Conservation (phyloP, 768 basidiomycete species). For the Amyloporia xantha region DNA sequence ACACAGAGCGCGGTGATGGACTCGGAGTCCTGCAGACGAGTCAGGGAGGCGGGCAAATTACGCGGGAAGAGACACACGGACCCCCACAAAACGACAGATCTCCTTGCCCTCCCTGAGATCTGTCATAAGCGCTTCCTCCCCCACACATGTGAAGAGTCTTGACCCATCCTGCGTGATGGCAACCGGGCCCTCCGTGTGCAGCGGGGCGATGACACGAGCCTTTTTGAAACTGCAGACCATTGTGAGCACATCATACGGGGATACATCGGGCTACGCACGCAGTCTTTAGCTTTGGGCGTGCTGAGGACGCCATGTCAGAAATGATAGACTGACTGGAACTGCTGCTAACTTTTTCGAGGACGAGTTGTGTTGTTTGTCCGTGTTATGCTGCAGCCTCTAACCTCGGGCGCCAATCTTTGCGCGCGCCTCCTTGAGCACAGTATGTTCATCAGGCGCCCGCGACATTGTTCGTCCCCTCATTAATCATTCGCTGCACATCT, state of each 20-base stretch:
- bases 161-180: constrained; percentile 72
- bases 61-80: no score
- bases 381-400: constrained; percentile 16
- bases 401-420: constrained; percentile 13
- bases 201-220: constrained; percentile 60
- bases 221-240: constrained; percentile 86
- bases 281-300: constrained; percentile 44
- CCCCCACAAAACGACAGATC: constrained; percentile 79
- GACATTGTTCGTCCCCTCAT: no score
- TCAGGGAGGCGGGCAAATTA: background rate
- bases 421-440: background rate
- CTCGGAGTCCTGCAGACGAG: constrained; percentile 63
- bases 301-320: constrained; percentile 19
- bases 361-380: constrained; percentile 10
- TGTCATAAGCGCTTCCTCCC: constrained; percentile 79
- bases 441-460: background rate
- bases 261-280: constrained; percentile 55
- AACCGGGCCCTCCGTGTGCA: constrained; percentile 87
- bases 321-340: constrained; percentile 3
- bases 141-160: constrained; percentile 80
- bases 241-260: no score
- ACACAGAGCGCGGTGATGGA: constrained; percentile 79
- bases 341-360: constrained; percentile 12
- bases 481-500: no score
- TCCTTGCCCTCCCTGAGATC: constrained; percentile 67